A percentile compares a stretch with the other conserved stretches of the same genome.
Conservation (phyloP, 768 basidiomycete genomes). For the Daedaleopsis nitida region DNA sequence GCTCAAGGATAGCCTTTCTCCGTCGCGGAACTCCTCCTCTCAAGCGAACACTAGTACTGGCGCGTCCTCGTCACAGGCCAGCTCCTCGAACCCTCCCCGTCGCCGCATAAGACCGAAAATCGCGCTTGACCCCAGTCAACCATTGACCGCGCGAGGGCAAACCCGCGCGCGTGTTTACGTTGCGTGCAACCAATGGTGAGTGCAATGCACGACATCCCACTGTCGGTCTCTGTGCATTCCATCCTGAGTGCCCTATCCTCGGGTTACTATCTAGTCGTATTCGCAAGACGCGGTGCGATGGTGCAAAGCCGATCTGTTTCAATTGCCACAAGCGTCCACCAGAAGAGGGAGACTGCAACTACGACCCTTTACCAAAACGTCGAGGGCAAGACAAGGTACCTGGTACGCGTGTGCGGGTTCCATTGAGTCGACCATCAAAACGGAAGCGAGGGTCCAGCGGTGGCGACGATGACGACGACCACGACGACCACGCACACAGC, state of each 20-base stretch:
- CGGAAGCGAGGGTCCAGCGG: neutral
- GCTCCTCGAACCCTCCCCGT: neutral
- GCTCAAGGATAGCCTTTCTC: neutral
- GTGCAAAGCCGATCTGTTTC: slow-evolving; percentile 14
- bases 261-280: slow-evolving; percentile 8
- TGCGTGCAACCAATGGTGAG: slow-evolving; percentile 78
- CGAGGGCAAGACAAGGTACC: slow-evolving; percentile 14
- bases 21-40: neutral
- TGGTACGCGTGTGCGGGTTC: slow-evolving; percentile 1
- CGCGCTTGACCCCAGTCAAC: slow-evolving; percentile 71
- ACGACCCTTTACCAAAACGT: slow-evolving; percentile 12
- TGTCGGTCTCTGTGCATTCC: slow-evolving; percentile 28
- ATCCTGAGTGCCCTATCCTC: no score
- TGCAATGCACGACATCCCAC: neutral
- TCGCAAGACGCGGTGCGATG: slow-evolving; percentile 15
- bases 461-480: neutral
- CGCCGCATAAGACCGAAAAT: slow-evolving; percentile 42
- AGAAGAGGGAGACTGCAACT: slow-evolving; percentile 9
- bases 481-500: neutral
- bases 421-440: neutral
- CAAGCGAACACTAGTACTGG: neutral
- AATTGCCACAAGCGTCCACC: slow-evolving; percentile 17
- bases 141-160: slow-evolving; percentile 76
- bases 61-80: neutral
- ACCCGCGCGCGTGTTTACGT: slow-evolving; percentile 77